These are phyloP conservation scores for Neurospora sublineolata DNA, from an alignment of 495 filamentous ascomycete genomes.

Conservation along the genomic window DNA sequence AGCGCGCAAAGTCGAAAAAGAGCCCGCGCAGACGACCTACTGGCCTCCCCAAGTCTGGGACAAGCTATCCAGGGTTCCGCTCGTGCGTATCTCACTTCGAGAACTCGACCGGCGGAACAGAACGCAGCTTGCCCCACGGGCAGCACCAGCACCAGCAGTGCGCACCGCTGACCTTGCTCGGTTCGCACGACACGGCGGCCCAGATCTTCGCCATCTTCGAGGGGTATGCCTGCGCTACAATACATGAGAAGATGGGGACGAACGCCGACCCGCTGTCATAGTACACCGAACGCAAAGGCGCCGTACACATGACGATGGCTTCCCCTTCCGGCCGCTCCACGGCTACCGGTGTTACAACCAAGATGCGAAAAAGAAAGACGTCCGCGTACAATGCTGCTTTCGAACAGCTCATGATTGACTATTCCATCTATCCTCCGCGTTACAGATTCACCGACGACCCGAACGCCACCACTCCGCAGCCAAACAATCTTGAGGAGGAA, in stretches of 20 bases:
- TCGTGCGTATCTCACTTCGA: conserved; percentile 21
- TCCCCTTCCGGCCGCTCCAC: too few relatives aligned
- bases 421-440: conserved; percentile 5
- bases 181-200: conserved; percentile 11
- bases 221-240: conserved; percentile 4
- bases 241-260: not conserved
- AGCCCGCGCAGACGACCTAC: too few relatives aligned
- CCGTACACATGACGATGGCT: not conserved
- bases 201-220: conserved; percentile 12
- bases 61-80: conserved; percentile 22
- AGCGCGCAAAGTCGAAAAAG: too few relatives aligned
- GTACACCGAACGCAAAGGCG: conserved; percentile 7
- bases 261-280: conserved; percentile 1
- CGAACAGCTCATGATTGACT: conserved; percentile 25
- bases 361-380: too few relatives aligned
- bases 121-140: not conserved
- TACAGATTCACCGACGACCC: not conserved
- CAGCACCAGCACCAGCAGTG: not conserved
- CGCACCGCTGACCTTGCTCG: conserved; percentile 7
- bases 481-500: not conserved
- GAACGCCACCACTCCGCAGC: not conserved
- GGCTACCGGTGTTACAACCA: too few relatives aligned
- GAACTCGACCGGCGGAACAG: conserved; percentile 25
- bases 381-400: conserved; percentile 23
- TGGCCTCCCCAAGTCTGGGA: conserved; percentile 22